Evolutionary conservation across 108 stramenopile species (phyloP).

Genomic region (Fragilariopsis cylindrus): DNA sequence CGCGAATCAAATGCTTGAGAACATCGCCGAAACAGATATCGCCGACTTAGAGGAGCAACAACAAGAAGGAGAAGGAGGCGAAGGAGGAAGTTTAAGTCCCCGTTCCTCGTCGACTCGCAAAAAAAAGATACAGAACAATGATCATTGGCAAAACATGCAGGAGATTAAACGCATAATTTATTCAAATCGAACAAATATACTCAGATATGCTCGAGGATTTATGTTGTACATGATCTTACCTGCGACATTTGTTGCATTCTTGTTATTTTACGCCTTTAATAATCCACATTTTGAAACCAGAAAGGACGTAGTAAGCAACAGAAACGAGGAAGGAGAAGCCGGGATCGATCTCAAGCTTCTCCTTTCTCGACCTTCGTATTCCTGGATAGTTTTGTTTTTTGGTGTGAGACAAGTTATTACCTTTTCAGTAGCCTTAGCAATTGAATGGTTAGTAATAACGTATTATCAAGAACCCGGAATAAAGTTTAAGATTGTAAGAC

Average conservation of each 20-base stretch:
- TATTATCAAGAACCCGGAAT: conserved; percentile 41
- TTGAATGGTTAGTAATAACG: conserved; percentile 45
- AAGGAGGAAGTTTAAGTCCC: not conserved
- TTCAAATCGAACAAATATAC: not conserved
- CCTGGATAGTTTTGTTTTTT: conserved; percentile 41
- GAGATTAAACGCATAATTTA: not conserved
- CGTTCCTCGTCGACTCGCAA: not conserved
- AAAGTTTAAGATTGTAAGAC: conserved; percentile 45
- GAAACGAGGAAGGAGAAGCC: not conserved
- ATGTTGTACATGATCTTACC: conserved; percentile 23
- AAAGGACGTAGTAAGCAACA: not conserved
- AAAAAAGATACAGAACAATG: not conserved
- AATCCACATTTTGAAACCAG: conserved; percentile 9
- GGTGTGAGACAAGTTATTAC: conserved; percentile 35
- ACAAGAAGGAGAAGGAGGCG: not conserved
- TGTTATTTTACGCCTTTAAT: conserved; percentile 23
- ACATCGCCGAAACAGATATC: not conserved
- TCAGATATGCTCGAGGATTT: not conserved
- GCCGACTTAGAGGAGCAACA: not conserved
- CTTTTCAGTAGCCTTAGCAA: conserved; percentile 20
- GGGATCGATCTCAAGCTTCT: not conserved
- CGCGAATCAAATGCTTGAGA: not conserved
- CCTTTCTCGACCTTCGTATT: not conserved
- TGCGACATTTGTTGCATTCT: not conserved
- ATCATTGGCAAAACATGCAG: not conserved